These are phyloP conservation scores for Hippophae tibetana DNA, from an alignment of 306 rosid species.

Conservation along the genomic window DNA sequence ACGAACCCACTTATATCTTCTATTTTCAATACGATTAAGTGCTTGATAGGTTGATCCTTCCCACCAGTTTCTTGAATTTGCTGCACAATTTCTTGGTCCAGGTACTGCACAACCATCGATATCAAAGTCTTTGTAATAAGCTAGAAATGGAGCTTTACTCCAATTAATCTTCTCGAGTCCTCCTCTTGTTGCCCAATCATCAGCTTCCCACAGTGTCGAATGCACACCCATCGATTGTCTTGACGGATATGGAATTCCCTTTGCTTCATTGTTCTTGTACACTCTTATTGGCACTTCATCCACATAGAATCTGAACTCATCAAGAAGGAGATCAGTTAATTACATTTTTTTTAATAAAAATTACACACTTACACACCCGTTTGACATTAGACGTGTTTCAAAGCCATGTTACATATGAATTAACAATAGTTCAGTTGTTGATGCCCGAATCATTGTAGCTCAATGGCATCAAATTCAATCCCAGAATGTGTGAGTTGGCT, in stretches of 20 bases:
- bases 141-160: constrained; percentile 76
- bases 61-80: constrained; percentile 76
- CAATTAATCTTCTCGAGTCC: constrained; percentile 90
- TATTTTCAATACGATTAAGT: constrained; percentile 42
- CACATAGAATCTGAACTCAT: constrained; percentile 48
- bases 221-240: constrained; percentile 76
- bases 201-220: constrained; percentile 91
- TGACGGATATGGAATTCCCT: constrained; percentile 60
- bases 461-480: no score
- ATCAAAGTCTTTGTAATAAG: constrained; percentile 81
- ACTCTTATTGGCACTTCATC: constrained; percentile 76
- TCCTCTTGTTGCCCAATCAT: constrained; percentile 94
- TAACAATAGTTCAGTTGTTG: no score
- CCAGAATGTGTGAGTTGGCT: no score
- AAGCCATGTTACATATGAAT: no score
- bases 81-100: constrained; percentile 50
- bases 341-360: neutral
- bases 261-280: constrained; percentile 75
- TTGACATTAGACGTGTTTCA: no score
- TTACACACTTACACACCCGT: no score
- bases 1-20: constrained; percentile 82
- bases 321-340: neutral
- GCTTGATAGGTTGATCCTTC: constrained; percentile 50
- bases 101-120: constrained; percentile 81
- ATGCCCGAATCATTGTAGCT: no score